phyloP scores from a whole-genome alignment of 176 grass and related monocot genomes.

The Saccharum spontaneum region DNA sequence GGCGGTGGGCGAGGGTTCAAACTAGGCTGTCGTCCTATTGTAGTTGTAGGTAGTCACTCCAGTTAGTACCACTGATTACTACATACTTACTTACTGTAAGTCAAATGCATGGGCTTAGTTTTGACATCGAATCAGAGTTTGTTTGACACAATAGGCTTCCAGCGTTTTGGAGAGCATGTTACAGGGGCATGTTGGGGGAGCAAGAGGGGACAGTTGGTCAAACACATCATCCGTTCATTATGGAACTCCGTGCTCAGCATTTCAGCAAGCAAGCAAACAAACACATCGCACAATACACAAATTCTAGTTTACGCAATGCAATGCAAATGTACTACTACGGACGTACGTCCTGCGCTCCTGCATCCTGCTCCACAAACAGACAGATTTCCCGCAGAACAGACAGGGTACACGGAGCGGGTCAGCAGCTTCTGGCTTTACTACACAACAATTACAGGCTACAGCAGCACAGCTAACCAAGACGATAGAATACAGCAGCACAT shows the following conservation, averaged over 20 bases:
- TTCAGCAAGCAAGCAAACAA: slow-evolving; percentile 19
- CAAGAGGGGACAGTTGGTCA: slow-evolving; percentile 9
- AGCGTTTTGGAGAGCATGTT: too few species aligned
- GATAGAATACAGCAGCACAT: neutral
- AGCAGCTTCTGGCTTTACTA: slow-evolving; percentile 36
- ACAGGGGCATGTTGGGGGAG: neutral
- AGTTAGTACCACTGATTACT: too few species aligned
- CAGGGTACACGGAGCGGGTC: neutral
- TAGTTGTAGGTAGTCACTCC: too few species aligned
- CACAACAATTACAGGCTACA: neutral
- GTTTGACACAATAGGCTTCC: too few species aligned
- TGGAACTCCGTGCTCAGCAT: neutral
- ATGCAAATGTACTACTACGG: neutral
- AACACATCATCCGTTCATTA: neutral
- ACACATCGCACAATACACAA: neutral
- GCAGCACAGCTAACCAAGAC: neutral
- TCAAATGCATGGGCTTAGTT: neutral
- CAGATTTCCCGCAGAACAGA: neutral
- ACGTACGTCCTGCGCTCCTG: neutral
- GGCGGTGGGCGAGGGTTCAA: too few species aligned
- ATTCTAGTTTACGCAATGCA: neutral
- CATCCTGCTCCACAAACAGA: neutral
- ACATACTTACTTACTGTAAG: too few species aligned
- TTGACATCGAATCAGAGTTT: neutral
- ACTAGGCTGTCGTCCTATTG: too few species aligned